Evolutionary conservation across 805 yeast genomes (phyloP).

Genomic region (Blastobotrys muscicola): DNA sequence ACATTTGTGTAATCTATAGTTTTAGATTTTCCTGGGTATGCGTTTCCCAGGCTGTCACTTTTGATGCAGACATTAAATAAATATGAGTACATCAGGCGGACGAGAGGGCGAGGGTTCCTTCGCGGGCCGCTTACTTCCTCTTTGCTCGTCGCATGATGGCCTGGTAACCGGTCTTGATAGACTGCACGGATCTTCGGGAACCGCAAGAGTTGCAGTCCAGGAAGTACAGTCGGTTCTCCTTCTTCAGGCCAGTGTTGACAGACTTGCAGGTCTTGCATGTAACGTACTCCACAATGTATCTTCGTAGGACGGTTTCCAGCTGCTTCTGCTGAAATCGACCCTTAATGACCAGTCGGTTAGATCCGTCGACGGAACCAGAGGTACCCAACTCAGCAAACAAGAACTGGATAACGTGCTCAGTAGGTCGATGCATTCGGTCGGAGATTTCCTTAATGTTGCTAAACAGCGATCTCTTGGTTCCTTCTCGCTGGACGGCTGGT

Average conservation of each 20-base stretch:
- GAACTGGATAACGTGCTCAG: conserved; percentile 94
- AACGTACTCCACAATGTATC: conserved; percentile 94
- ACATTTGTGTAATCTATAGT: no score
- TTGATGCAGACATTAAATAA: neutral
- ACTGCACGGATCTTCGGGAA: conserved; percentile 89
- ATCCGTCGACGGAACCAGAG: conserved; percentile 97
- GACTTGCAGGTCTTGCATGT: conserved; percentile 99
- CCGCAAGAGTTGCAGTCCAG: conserved; percentile 98
- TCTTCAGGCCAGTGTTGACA: conserved; percentile 89
- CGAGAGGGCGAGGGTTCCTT: conserved; percentile 3
- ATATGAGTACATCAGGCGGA: neutral
- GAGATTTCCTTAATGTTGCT: conserved; percentile 94
- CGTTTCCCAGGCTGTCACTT: no score
- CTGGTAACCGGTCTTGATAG: conserved; percentile 99
- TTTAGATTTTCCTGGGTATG: no score
- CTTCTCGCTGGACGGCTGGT: conserved; percentile 94
- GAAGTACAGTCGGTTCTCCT: conserved; percentile 96
- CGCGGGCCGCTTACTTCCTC: conserved; percentile 7
- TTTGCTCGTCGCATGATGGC: conserved; percentile 40
- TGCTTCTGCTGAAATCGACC: conserved; percentile 98
- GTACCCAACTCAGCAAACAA: conserved; percentile 99
- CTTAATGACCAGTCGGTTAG: conserved; percentile 90
- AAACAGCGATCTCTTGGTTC: conserved; percentile 90
- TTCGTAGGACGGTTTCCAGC: conserved; percentile 90
- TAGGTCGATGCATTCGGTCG: conserved; percentile 88